Evolutionary conservation across 345 rosid genomes (phyloP), one percentile per base, ranked within the genome.

Genomic region (Lumnitzera littorea): DNA sequence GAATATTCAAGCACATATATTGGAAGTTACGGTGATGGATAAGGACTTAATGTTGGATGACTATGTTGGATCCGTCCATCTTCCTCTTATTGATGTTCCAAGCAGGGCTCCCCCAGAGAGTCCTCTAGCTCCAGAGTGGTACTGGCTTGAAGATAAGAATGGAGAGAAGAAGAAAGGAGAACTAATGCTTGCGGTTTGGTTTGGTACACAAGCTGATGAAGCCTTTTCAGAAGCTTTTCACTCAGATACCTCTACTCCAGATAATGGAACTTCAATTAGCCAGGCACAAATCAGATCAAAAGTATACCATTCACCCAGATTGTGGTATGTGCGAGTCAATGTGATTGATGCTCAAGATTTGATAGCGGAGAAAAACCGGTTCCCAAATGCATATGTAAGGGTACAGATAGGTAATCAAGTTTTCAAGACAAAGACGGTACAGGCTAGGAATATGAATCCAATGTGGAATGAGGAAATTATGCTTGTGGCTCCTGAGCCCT

Each of bases 81-180:
- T 91, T 48, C 89, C 88, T 62, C 76, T 91, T 63, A 62, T 72
- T 27, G 94, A 84, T 55, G 65, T 95, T 29, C 97, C 99, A 3
- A 82, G 77, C 15, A 76, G 95, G 57, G 91, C 84, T 14, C 88
- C 91, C 1, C 80, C 92, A 0, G 96, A 95, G 16, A 91, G 99
- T 73, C 97, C 99, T 1, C 65, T 95, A 74, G 97, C 97, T 23
- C 86, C 99, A 11, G 91, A 95, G 72, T 95, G 99, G 97, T 78
- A 91, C 67, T 70, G 82, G 52, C 81, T 95, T 48, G 86, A 82
- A 64, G 85, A 88, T 63, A 72, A 73, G 72, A 78, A 83, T 56
- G 82, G 72, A 64, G 92, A 90, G 67, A 87, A 79, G 65, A 52
- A 48, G 49, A 76, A 64, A 46, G 96, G 95, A 12, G 99, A 95